Percentiles rank a stretch among this genome's conserved stretches.
These are phyloP conservation scores for Leccinum glutinopallens DNA, from an alignment of 1,284 basidiomycete genomes.

Conservation along the genomic window DNA sequence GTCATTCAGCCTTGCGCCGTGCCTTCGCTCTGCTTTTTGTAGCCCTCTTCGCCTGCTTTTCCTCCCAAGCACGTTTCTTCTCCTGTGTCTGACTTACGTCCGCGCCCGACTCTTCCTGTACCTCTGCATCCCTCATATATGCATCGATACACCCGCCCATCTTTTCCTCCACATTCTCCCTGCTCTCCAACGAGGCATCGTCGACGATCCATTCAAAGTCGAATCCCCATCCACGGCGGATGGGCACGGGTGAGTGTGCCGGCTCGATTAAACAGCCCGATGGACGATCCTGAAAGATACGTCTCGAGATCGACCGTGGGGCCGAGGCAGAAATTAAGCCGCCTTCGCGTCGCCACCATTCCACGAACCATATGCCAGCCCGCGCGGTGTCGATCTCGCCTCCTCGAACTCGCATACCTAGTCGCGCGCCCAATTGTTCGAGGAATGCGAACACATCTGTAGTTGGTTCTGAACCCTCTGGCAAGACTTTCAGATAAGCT, in stretches of 20 bases:
- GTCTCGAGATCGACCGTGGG: constrained; percentile 34
- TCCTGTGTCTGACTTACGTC: constrained; percentile 70
- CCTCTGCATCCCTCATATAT: constrained; percentile 45
- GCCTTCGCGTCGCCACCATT: constrained; percentile 83
- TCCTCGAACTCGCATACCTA: constrained; percentile 82
- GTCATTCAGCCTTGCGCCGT: constrained; percentile 27
- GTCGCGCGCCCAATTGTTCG: constrained; percentile 64
- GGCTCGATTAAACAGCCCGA: background rate
- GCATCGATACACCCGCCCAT: constrained; percentile 72
- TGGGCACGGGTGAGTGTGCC: constrained; percentile 7
- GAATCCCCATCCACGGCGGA: constrained; percentile 72
- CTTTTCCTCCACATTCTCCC: constrained; percentile 49
- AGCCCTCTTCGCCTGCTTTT: constrained; percentile 48
- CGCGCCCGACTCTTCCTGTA: constrained; percentile 54
- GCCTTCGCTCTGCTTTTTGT: constrained; percentile 34
- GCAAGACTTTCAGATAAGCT: constrained; percentile 68
- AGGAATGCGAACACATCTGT: constrained; percentile 68
- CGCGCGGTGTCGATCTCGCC: constrained; percentile 70
- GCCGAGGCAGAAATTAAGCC: constrained; percentile 51
- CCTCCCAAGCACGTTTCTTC: constrained; percentile 60
- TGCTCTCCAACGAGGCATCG: constrained; percentile 11
- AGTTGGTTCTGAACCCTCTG: constrained; percentile 54
- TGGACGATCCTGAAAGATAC: background rate
- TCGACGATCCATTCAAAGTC: constrained; percentile 70
- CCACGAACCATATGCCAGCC: constrained; percentile 79